These are phyloP conservation scores for Phytophthora hibernalis DNA, from an alignment of 352 stramenopile species.

Conservation along the genomic window DNA sequence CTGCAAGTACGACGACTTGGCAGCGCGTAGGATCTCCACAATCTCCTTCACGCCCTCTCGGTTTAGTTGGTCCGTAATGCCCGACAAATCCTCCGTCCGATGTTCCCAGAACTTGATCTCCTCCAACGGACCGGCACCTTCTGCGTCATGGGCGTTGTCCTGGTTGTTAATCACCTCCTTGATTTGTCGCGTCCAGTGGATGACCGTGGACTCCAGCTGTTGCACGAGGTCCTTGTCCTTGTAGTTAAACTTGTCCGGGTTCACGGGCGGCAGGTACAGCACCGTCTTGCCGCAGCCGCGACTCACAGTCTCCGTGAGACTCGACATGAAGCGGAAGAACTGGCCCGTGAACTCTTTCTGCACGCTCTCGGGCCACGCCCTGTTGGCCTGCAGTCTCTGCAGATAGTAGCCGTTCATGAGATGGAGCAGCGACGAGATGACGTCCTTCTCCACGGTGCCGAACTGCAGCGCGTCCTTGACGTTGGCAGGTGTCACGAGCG, in stretches of 20 bases:
- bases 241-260: constrained; percentile 84
- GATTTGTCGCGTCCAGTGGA: constrained; percentile 97
- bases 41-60: constrained; percentile 91
- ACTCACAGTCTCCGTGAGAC: constrained; percentile 93
- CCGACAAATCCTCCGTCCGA: constrained; percentile 92
- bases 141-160: constrained; percentile 91
- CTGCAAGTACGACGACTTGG: constrained; percentile 94
- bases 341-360: constrained; percentile 95
- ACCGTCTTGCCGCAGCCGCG: constrained; percentile 93
- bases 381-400: constrained; percentile 81
- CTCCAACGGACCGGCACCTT: constrained; percentile 92
- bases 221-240: constrained; percentile 96
- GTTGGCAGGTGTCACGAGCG: constrained; percentile 65
- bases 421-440: constrained; percentile 82
- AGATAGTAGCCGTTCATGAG: constrained; percentile 88
- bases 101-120: constrained; percentile 97
- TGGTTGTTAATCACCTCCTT: constrained; percentile 98
- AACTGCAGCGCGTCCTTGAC: constrained; percentile 73
- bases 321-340: constrained; percentile 96
- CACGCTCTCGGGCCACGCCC: constrained; percentile 93
- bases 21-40: constrained; percentile 82
- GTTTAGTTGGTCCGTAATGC: constrained; percentile 95
- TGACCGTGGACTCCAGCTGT: constrained; percentile 96
- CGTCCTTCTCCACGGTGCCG: constrained; percentile 80
- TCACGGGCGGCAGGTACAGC: constrained; percentile 91